These are phyloP conservation scores for Coemansia pectinata DNA, from an alignment of 192 early-diverging fungal species.

Conservation along the genomic window DNA sequence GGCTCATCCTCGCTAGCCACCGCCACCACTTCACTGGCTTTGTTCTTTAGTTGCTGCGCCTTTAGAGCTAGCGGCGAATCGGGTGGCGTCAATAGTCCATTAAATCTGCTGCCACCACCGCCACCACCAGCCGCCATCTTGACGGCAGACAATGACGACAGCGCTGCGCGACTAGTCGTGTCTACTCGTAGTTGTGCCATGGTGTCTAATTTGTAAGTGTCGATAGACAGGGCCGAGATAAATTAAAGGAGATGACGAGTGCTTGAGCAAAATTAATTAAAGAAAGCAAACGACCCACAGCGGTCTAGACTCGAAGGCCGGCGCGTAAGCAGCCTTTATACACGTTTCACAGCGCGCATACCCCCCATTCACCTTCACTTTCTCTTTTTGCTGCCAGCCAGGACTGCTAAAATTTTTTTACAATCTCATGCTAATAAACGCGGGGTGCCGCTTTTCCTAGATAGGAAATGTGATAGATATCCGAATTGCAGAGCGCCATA, in stretches of 20 bases:
- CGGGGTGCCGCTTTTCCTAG: background rate
- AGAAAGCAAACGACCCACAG: background rate
- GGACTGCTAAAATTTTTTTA: too few species aligned
- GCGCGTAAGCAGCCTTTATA: background rate
- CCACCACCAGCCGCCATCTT: background rate
- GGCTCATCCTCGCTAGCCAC: background rate
- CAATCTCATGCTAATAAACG: background rate
- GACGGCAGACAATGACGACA: constrained; percentile 4
- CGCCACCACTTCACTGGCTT: background rate
- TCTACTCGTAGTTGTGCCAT: constrained; percentile 4
- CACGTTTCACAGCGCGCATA: background rate
- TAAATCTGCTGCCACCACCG: background rate
- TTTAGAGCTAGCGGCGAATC: constrained; percentile 30
- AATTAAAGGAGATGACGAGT: background rate
- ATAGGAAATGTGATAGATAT: background rate
- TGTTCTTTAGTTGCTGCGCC: background rate
- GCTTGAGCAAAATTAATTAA: background rate
- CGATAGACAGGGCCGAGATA: background rate
- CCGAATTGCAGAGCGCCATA: background rate
- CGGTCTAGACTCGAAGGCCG: constrained; percentile 4
- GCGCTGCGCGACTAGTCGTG: background rate
- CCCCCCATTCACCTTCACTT: background rate
- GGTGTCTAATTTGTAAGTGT: background rate
- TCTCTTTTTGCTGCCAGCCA: background rate
- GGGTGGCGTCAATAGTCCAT: constrained; percentile 36